phyloP scores from a whole-genome alignment of 2,329 filamentous ascomycete species.

The Arachnopeziza araneosa region DNA sequence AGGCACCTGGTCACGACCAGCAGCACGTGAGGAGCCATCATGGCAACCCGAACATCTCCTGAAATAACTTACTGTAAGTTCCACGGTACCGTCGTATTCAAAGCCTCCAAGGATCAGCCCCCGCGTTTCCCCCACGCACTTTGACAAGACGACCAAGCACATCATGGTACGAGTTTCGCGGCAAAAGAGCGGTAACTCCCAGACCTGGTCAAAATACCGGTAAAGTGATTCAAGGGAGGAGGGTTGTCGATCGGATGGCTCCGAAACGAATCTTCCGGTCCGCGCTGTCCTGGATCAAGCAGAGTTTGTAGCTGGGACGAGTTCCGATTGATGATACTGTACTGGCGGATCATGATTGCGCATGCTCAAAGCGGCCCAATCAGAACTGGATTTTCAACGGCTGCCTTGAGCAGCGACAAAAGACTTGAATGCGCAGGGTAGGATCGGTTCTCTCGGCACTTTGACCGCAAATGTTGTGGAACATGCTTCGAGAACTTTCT shows the following conservation, averaged over 20 bases:
- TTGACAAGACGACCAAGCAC: background rate
- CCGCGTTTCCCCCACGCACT: background rate
- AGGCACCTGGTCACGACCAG: too few species aligned
- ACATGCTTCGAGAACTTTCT: background rate
- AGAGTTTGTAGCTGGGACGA: background rate
- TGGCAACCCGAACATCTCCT: too few species aligned
- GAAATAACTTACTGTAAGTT: too few species aligned
- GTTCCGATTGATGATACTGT: background rate
- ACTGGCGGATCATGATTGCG: background rate
- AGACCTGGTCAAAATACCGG: background rate
- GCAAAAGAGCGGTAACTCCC: background rate
- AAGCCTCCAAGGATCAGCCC: too few species aligned
- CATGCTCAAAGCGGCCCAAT: background rate
- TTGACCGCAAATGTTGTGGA: background rate
- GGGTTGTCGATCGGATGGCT: background rate
- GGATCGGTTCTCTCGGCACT: background rate
- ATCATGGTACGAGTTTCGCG: background rate
- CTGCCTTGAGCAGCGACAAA: background rate
- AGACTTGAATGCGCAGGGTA: background rate
- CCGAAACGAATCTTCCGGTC: background rate
- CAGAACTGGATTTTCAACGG: background rate
- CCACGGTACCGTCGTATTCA: too few species aligned
- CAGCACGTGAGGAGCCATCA: too few species aligned
- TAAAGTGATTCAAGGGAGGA: background rate
- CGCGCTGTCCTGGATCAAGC: background rate